phyloP scores from a whole-genome alignment of 768 basidiomycete genomes.

The Candolleomyces eurysporus region DNA sequence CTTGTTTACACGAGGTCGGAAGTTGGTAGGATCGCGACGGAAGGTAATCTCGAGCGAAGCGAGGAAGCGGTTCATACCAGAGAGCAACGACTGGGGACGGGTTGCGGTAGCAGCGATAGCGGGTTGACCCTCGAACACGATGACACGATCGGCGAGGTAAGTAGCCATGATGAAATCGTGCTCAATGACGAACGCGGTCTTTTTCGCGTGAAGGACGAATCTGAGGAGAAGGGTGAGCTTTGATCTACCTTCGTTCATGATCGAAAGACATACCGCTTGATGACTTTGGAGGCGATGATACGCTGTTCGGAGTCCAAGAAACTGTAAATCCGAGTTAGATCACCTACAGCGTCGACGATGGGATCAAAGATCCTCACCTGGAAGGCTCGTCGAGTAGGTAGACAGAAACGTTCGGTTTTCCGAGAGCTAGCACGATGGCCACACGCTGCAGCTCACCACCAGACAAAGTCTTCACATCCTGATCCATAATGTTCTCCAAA shows the following conservation, averaged over 20 bases:
- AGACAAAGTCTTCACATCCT: constrained; percentile 96
- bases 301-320: constrained; percentile 99
- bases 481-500: constrained; percentile 92
- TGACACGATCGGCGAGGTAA: constrained; percentile 96
- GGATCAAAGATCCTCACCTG: constrained; percentile 41
- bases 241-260: too few species aligned
- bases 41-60: constrained; percentile 96
- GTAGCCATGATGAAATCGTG: constrained; percentile 99
- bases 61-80: constrained; percentile 98
- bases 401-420: constrained; percentile 62
- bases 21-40: constrained; percentile 95
- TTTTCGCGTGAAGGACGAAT: constrained; percentile 94
- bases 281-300: constrained; percentile 96
- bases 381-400: constrained; percentile 97
- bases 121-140: constrained; percentile 87
- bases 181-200: constrained; percentile 98
- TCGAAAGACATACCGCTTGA: constrained; percentile 53
- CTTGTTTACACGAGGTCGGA: constrained; percentile 87
- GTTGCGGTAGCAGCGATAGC: constrained; percentile 88
- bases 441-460: constrained; percentile 99
- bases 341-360: neutral
- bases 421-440: constrained; percentile 91
- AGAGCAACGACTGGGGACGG: constrained; percentile 91
- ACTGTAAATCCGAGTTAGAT: constrained; percentile 33
- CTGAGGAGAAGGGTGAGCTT: constrained; percentile 22